Evolutionary conservation across 1,139 yeast genomes (phyloP), one percentile per base, ranked within the genome.

Genomic region (Keqinozyma sinolaborantium): DNA sequence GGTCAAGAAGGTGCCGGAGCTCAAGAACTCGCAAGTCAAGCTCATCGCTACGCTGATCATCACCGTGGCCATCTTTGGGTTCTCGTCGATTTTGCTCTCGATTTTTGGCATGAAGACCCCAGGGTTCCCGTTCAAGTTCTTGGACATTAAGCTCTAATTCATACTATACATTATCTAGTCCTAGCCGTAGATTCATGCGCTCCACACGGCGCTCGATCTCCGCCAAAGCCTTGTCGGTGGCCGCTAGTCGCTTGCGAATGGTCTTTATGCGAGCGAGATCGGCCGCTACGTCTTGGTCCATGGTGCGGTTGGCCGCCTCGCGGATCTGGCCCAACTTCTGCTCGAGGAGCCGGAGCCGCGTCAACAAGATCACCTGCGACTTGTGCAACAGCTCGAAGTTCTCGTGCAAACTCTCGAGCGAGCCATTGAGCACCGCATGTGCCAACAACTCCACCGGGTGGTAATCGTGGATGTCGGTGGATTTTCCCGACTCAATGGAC

Each of bases 371-470:
- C 26, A 73, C 53, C 41, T 78, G 84, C 1, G 82, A 74, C 38
- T 76, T 79, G 46, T 73, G 70, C 23, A 78, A 53, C 46, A 68
- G 70, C 40, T 73, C 73, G 27, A 78, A 62, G 39, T 71, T 71
- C 29, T 70, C 72, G 37, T 72, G 68, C 18, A 78, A 53, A 4
- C 53, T 58, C 28, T 78, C 83, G 7, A 78, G 52, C 0, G 82
- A 70, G 1, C 72, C 70, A 26, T 75, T 77, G 8, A 78, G 50
- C 3, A 78, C 53, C 3, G 76, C 55, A 41, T 77, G 83, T 0
- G 79, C 81, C 0, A 77, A 64, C 15, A 74, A 56, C 39, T 77
- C 83, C 28, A 77, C 63, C 0, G 80, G 79, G 44, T 77, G 81
- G 26, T 68, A 44, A 40, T 70, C 70, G 21, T 18, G 10, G 10